These are phyloP conservation scores for Candida bentonensis DNA, from an alignment of 805 yeast genomes.

Conservation along the genomic window DNA sequence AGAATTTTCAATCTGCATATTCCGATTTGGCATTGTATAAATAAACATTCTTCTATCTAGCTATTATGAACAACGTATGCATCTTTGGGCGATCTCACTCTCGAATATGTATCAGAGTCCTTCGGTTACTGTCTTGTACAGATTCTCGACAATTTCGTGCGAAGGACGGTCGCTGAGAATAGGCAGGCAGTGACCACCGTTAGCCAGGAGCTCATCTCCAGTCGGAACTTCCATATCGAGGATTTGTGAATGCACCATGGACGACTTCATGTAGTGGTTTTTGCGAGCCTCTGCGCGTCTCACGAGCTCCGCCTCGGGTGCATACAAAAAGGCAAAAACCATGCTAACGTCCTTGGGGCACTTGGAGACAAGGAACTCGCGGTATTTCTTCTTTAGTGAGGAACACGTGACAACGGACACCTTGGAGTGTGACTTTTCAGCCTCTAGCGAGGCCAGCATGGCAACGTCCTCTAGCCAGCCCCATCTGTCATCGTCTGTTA, in stretches of 20 bases:
- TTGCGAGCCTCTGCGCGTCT: conserved; percentile 48
- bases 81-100: too few species aligned
- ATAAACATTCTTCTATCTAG: too few species aligned
- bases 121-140: too few species aligned
- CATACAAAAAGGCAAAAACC: conserved; percentile 52
- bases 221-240: conserved; percentile 60
- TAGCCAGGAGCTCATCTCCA: conserved; percentile 11
- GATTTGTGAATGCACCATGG: conserved; percentile 72
- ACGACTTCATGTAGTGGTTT: conserved; percentile 77
- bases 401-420: conserved; percentile 66
- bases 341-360: conserved; percentile 22
- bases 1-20: too few species aligned
- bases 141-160: not conserved
- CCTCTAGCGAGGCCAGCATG: conserved; percentile 22
- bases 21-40: too few species aligned
- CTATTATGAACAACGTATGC: too few species aligned
- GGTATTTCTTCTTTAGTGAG: conserved; percentile 59
- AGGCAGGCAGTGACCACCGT: not conserved
- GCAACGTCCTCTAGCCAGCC: conserved; percentile 61
- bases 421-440: conserved; percentile 14
- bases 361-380: conserved; percentile 41
- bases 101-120: too few species aligned
- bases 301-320: conserved; percentile 45
- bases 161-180: not conserved
- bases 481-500: conserved; percentile 86